A percentile compares a stretch with the other conserved stretches of the same genome.
Evolutionary conservation across 208 protist species (phyloP).

Genomic region (Acanthamoeba lenticulata): DNA sequence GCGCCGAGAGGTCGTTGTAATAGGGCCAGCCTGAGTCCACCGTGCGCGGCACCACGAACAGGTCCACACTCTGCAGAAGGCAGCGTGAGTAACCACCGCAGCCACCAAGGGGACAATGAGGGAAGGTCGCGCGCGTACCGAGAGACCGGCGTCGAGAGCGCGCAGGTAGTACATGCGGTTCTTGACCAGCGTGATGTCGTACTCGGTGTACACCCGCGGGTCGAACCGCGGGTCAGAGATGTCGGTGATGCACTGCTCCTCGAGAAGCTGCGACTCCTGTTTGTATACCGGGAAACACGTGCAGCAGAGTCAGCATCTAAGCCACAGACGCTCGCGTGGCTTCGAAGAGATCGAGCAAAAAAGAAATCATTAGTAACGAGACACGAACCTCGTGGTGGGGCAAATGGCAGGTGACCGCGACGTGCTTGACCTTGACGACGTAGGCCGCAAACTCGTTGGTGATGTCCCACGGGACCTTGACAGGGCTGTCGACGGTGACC

Average conservation of each 20-base stretch:
- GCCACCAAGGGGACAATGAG: not conserved
- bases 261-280: constrained; percentile 14
- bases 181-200: constrained; percentile 68
- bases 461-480: constrained; percentile 88
- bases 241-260: constrained; percentile 67
- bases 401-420: constrained; percentile 87
- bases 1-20: constrained; percentile 54
- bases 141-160: constrained; percentile 82
- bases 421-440: constrained; percentile 89
- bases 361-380: not conserved
- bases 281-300: too few species aligned
- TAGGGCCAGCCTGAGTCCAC: constrained; percentile 67
- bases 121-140: constrained; percentile 75
- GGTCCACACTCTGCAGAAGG: not conserved
- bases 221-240: constrained; percentile 54
- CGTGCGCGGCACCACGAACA: constrained; percentile 54
- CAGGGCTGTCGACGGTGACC: constrained; percentile 88
- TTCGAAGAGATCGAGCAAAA: too few species aligned
- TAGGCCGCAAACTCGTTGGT: constrained; percentile 89
- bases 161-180: constrained; percentile 72
- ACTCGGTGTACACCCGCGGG: constrained; percentile 67
- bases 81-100: not conserved
- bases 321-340: not conserved
- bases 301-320: too few species aligned
- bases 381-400: constrained; percentile 65